Conservation (phyloP, 2,329 filamentous ascomycete species). For the Hansfordia pulvinata region DNA sequence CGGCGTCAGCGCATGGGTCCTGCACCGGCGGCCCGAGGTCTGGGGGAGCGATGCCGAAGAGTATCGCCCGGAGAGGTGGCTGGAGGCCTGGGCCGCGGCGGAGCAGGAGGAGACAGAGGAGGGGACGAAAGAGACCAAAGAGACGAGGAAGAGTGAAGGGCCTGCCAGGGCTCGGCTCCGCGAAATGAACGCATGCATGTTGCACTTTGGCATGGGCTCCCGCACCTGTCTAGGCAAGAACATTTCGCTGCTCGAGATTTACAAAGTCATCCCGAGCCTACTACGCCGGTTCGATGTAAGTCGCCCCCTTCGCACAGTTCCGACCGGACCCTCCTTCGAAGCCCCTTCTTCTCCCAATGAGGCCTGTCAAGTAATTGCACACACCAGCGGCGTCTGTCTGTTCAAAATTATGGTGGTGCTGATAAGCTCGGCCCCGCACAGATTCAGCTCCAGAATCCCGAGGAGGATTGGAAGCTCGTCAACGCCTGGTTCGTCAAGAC, state of each 20-base stretch:
- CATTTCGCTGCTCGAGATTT: constrained; percentile 48
- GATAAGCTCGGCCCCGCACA: too few species aligned
- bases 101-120: constrained; percentile 24
- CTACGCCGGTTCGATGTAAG: constrained; percentile 49
- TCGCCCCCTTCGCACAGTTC: constrained; percentile 4
- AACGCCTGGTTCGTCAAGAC: constrained; percentile 54
- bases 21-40: constrained; percentile 53
- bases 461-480: constrained; percentile 41
- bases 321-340: too few species aligned
- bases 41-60: constrained; percentile 54
- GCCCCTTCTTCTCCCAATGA: not conserved
- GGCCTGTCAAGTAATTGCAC: too few species aligned
- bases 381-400: too few species aligned
- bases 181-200: constrained; percentile 57
- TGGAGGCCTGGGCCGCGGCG: too few species aligned
- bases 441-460: constrained; percentile 39
- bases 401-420: too few species aligned
- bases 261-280: constrained; percentile 47
- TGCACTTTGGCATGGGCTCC: constrained; percentile 60
- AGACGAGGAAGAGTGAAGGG: too few species aligned
- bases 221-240: constrained; percentile 60
- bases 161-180: too few species aligned
- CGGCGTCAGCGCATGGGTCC: constrained; percentile 62
- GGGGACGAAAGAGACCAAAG: constrained; percentile 21
- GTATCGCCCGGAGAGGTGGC: constrained; percentile 58